Percentiles rank a stretch among this genome's conserved stretches.
Evolutionary conservation across 371 early-diverging fungal species (phyloP).

Genomic region (Dipsacomyces acuminosporus): DNA sequence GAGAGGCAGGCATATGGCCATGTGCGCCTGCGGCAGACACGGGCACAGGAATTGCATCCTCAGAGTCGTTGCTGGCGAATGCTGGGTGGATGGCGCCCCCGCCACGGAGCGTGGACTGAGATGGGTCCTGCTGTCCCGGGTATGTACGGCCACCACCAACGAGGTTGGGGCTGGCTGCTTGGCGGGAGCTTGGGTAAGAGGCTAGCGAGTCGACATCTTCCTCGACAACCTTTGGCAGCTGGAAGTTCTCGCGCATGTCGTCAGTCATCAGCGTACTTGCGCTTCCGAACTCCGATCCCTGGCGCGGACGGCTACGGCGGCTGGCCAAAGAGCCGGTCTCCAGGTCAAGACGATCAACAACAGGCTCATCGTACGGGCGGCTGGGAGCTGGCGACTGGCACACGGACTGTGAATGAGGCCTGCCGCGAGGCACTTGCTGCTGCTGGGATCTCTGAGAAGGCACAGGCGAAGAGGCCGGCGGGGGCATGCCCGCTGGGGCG

Average conservation of each 20-base stretch:
- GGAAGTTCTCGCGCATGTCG: conserved; percentile 13
- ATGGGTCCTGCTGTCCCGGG: not conserved
- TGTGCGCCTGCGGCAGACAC: not conserved
- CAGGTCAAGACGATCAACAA: conserved; percentile 31
- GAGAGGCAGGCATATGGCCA: not conserved
- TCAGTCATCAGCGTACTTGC: conserved; percentile 45
- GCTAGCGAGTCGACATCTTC: conserved; percentile 43
- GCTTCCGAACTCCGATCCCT: conserved; percentile 42
- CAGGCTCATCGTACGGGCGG: conserved; percentile 26
- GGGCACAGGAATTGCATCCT: not conserved
- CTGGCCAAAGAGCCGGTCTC: conserved; percentile 40
- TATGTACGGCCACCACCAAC: conserved; percentile 22
- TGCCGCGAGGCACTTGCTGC: conserved; percentile 14
- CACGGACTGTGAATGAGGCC: conserved; percentile 39
- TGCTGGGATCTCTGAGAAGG: conserved; percentile 2
- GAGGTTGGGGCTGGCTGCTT: conserved; percentile 20
- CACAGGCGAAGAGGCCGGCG: no score
- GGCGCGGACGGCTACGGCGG: conserved; percentile 29
- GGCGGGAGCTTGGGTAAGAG: conserved; percentile 26
- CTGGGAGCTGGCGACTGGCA: conserved; percentile 9
- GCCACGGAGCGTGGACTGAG: conserved; percentile 34
- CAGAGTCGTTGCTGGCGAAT: not conserved
- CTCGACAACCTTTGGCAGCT: conserved; percentile 47
- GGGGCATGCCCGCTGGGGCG: not conserved
- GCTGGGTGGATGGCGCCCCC: conserved; percentile 21